phyloP scores from a whole-genome alignment of 176 grass and related monocot species.

The Coix lacrymajobi region DNA sequence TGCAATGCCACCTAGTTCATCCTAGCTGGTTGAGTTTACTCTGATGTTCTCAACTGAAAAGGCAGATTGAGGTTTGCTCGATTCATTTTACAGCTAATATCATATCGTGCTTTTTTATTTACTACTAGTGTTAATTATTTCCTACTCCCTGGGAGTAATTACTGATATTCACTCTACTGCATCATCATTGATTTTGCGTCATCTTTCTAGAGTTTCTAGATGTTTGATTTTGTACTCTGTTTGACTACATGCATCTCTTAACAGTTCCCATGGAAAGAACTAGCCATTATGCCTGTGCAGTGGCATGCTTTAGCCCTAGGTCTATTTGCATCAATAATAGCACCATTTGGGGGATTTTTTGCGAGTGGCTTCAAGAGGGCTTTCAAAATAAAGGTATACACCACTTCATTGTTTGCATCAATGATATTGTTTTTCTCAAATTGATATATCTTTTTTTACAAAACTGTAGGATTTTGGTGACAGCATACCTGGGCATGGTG shows the following conservation, averaged over 20 bases:
- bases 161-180: background rate
- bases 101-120: background rate
- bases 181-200: background rate
- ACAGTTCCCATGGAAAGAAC: conserved; percentile 90
- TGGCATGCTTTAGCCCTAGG: conserved; percentile 97
- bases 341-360: conserved; percentile 99
- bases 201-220: conserved; percentile 11
- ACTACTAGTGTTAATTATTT: background rate
- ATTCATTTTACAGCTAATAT: background rate
- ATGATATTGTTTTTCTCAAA: background rate
- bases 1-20: background rate
- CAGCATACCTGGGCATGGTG: conserved; percentile 97
- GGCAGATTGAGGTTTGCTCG: background rate
- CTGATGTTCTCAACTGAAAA: background rate
- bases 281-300: conserved; percentile 80
- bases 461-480: conserved; percentile 90
- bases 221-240: conserved; percentile 12
- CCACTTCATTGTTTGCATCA: background rate
- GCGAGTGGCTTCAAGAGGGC: conserved; percentile 97
- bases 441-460: conserved; percentile 7
- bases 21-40: background rate
- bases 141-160: too few relatives aligned
- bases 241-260: conserved; percentile 34
- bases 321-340: conserved; percentile 98
- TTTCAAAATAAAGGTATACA: conserved; percentile 88